phyloP scores from a whole-genome alignment of 2,329 filamentous ascomycete genomes.

The Alternaria consortialis region DNA sequence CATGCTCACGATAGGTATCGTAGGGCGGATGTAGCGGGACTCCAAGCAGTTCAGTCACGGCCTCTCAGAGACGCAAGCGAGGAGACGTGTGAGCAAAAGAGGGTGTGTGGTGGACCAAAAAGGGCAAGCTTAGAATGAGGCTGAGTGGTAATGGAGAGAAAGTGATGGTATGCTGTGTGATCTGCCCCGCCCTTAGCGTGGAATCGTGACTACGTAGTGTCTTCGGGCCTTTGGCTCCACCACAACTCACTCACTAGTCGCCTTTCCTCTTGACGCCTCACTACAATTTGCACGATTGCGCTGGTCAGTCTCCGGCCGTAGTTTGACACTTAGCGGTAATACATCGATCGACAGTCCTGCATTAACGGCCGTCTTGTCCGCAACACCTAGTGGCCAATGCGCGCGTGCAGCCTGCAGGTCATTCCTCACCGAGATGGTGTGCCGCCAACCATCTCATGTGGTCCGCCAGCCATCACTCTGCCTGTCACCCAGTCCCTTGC shows the following conservation, averaged over 20 bases:
- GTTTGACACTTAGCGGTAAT: conserved; percentile 23
- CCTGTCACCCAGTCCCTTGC: conserved; percentile 44
- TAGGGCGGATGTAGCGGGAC: conserved; percentile 22
- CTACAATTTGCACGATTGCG: conserved; percentile 28
- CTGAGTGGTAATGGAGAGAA: conserved; percentile 27
- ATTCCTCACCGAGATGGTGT: conserved; percentile 35
- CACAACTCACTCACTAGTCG: background rate
- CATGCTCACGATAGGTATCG: conserved; percentile 21
- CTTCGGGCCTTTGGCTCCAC: conserved; percentile 22
- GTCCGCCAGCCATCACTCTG: conserved; percentile 39
- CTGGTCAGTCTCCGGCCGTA: conserved; percentile 23
- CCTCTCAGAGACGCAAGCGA: conserved; percentile 30
- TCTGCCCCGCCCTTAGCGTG: conserved; percentile 31
- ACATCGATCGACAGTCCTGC: conserved; percentile 46
- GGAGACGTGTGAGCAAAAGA: conserved; percentile 31
- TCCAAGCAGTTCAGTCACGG: conserved; percentile 35
- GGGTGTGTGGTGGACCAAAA: conserved; percentile 26
- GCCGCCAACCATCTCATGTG: conserved; percentile 33
- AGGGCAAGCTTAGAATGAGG: conserved; percentile 35
- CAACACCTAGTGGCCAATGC: conserved; percentile 39
- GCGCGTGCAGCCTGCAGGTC: conserved; percentile 40
- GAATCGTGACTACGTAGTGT: conserved; percentile 9
- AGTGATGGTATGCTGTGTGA: conserved; percentile 30
- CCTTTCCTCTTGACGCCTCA: conserved; percentile 12
- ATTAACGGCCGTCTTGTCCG: conserved; percentile 39